These are phyloP conservation scores for Lecanicillium sp. DNA, from an alignment of 2,329 filamentous ascomycete species.

Conservation along the genomic window DNA sequence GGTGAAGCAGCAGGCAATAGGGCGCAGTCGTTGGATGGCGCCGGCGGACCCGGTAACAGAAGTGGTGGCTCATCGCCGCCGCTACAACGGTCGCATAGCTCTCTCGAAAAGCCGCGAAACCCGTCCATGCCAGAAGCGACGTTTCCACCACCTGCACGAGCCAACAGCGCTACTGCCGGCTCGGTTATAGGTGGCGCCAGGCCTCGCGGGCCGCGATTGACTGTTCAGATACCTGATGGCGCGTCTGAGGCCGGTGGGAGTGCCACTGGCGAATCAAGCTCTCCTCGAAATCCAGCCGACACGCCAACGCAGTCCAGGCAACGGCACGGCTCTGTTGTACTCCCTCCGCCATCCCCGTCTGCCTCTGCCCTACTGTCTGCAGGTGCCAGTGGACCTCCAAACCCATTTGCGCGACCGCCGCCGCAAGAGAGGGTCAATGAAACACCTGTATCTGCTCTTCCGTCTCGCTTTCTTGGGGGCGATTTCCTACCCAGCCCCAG, in stretches of 20 bases:
- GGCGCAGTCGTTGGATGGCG: slow-evolving; percentile 58
- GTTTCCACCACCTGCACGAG: slow-evolving; percentile 64
- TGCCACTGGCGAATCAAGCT: slow-evolving; percentile 62
- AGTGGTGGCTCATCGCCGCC: slow-evolving; percentile 43
- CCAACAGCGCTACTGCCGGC: slow-evolving; percentile 63
- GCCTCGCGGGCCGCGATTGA: slow-evolving; percentile 70
- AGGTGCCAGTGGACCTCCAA: slow-evolving; percentile 84
- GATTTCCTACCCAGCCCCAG: slow-evolving; percentile 85
- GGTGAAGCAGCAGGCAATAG: slow-evolving; percentile 33
- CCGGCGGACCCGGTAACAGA: slow-evolving; percentile 42
- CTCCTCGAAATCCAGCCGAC: slow-evolving; percentile 52
- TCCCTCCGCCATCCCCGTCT: slow-evolving; percentile 89
- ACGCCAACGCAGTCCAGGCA: slow-evolving; percentile 44
- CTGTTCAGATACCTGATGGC: slow-evolving; percentile 91
- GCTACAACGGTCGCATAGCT: slow-evolving; percentile 36
- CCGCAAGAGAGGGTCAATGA: slow-evolving; percentile 56
- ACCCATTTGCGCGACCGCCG: slow-evolving; percentile 85
- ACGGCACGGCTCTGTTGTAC: slow-evolving; percentile 57
- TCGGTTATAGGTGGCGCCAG: slow-evolving; percentile 52
- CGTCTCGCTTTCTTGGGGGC: slow-evolving; percentile 81
- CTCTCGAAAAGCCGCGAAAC: slow-evolving; percentile 37
- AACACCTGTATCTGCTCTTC: slow-evolving; percentile 86
- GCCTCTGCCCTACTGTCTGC: slow-evolving; percentile 80
- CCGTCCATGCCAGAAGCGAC: slow-evolving; percentile 56
- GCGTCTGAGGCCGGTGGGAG: slow-evolving; percentile 67